These are phyloP conservation scores for Nephelium lappaceum DNA, from an alignment of 345 rosid genomes.

Conservation along the genomic window DNA sequence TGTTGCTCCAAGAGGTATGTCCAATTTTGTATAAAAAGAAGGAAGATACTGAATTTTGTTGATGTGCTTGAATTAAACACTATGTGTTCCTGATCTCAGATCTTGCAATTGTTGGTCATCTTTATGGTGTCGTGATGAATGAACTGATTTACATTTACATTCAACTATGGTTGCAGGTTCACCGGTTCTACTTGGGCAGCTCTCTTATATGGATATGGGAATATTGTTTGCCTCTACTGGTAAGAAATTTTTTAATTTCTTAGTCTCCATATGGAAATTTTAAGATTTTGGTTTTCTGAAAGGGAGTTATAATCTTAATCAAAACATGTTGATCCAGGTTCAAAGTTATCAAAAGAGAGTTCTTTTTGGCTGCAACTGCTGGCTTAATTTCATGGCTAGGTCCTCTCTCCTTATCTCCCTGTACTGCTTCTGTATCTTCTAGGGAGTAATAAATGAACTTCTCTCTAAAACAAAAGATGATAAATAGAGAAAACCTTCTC, in stretches of 20 bases:
- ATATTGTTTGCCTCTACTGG: constrained; percentile 79
- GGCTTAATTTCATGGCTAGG: constrained; percentile 87
- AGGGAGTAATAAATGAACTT: not conserved
- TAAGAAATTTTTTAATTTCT: constrained; percentile 29
- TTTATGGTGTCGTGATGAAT: not conserved
- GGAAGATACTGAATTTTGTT: not conserved
- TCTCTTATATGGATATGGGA: constrained; percentile 83
- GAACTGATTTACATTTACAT: not conserved
- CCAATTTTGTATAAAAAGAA: not conserved
- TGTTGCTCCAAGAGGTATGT: not conserved
- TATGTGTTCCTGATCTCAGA: not conserved
- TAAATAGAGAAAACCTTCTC: not conserved
- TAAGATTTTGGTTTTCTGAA: not conserved
- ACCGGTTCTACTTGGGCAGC: constrained; percentile 87
- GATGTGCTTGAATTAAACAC: not conserved
- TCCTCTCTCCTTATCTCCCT: constrained; percentile 18
- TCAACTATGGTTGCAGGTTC: constrained; percentile 56
- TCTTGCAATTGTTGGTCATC: not conserved
- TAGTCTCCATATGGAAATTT: not conserved
- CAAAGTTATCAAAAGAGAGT: constrained; percentile 59
- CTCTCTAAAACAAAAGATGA: not conserved
- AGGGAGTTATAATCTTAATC: not conserved
- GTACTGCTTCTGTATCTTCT: not conserved
- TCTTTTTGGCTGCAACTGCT: constrained; percentile 68
- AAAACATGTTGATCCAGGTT: constrained; percentile 44